phyloP scores from a whole-genome alignment of 2,329 filamentous ascomycete species.

The Aspergillus udagawae region DNA sequence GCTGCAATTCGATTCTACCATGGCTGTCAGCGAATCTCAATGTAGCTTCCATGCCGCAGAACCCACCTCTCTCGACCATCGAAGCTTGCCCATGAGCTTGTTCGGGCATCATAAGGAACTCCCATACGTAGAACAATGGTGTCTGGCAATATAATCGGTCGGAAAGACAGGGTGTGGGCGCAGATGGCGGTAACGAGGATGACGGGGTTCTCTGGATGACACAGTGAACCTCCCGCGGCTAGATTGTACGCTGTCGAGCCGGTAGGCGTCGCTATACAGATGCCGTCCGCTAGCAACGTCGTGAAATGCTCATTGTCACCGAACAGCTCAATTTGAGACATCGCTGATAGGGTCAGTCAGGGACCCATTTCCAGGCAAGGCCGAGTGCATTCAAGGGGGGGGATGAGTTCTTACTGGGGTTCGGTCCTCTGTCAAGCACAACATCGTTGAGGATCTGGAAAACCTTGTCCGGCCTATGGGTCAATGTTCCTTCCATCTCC shows the following conservation, averaged over 20 bases:
- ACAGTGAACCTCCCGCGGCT: slow-evolving; percentile 89
- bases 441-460: slow-evolving; percentile 94
- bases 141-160: slow-evolving; percentile 94
- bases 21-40: slow-evolving; percentile 8
- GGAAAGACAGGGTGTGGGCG: slow-evolving; percentile 89
- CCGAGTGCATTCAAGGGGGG: not conserved
- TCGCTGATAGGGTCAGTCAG: slow-evolving; percentile 51
- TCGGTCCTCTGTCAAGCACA: slow-evolving; percentile 92
- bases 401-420: slow-evolving; percentile 78
- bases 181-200: slow-evolving; percentile 94
- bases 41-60: not conserved
- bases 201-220: slow-evolving; percentile 93
- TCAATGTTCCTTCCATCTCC: slow-evolving; percentile 76
- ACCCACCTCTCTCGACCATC: slow-evolving; percentile 76
- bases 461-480: slow-evolving; percentile 77
- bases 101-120: slow-evolving; percentile 89
- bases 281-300: slow-evolving; percentile 84
- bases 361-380: not conserved
- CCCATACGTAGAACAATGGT: slow-evolving; percentile 90
- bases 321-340: slow-evolving; percentile 89
- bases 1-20: slow-evolving; percentile 43
- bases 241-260: slow-evolving; percentile 95
- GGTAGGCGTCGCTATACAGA: slow-evolving; percentile 91
- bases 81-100: slow-evolving; percentile 94
- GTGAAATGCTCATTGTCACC: slow-evolving; percentile 95